Base-by-base conservation (phyloP, 352 stramenopile genomes). In the Halophytophthora batemanensis region DNA sequence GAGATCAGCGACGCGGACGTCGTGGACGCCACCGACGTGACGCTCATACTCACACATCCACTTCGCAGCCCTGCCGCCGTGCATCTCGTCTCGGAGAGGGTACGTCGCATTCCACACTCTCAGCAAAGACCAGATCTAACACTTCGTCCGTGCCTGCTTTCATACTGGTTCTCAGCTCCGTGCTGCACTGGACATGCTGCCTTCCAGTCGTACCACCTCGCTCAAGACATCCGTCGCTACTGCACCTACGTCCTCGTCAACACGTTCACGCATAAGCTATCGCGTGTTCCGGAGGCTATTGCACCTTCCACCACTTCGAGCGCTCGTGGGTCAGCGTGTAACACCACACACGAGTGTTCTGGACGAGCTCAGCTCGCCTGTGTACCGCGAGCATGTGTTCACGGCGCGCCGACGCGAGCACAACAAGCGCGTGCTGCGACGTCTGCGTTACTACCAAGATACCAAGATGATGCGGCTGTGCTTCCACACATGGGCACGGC, bases 361-460 rank as follows among this genome's bases (percentile, higher is more conserved):
- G 0, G 72, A 90, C 38, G 78, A 90, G 23, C 61, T 90, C 50
- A 71, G 65, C 34, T 70, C 64, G 29, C 56, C 66, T 3, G 34
- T 83, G 10, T 86, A 87, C 41, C 73, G 74, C n/a, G 47, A 78
- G 2, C 66, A 69, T 29, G 70, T 84, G 3, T 83, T 73, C 33
- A 55, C 55, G 17, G 29, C 53, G 13, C 74, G 78, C 36, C 80
- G 81, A 29, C 66, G 63, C 2, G 64, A 81, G n/a, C 59, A 77
- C 53, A 69, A 79, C 44, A 52, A 60, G 15, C 72, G 74, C 14
- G 69, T 78, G 15, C 66, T 87, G 25, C 63, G 77, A 31, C 65
- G 75, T 0, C 52, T 90, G 21, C 71, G 72, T 5, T 83, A 71
- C 51, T 74, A 70, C 44, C 61, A 82, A 43, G 53, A 69, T 8